A percentile compares a stretch with the other conserved stretches of the same genome.
phyloP scores from a whole-genome alignment of 495 filamentous ascomycete genomes.

The Aspergillus ostianus region DNA sequence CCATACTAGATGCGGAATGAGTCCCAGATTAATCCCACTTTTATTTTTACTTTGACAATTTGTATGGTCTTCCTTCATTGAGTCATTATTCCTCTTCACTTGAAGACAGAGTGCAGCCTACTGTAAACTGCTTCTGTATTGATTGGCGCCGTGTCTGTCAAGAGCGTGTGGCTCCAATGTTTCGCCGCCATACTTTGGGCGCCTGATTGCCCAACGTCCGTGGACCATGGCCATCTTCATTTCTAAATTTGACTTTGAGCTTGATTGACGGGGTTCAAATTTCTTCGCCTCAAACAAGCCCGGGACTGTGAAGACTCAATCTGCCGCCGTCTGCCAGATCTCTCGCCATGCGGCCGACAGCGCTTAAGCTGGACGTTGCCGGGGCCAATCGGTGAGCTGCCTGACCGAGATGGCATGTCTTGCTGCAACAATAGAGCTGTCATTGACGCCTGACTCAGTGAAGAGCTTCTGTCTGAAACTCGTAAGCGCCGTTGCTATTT shows the following conservation, averaged over 20 bases:
- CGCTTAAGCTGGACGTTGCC: background rate
- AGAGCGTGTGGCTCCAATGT: conserved; percentile 2
- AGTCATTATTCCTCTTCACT: background rate
- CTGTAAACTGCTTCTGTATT: conserved; percentile 12
- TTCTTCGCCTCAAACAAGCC: background rate
- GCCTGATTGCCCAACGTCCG: conserved; percentile 9
- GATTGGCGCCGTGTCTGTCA: conserved; percentile 15
- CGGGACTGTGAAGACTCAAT: background rate
- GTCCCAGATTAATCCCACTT: background rate
- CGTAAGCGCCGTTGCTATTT: conserved; percentile 25
- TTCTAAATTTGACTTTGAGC: background rate
- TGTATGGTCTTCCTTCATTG: background rate
- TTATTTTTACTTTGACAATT: background rate
- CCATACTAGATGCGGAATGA: background rate
- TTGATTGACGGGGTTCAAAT: background rate
- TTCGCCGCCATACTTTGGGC: background rate
- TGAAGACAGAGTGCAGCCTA: background rate
- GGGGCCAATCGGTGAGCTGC: conserved; percentile 5
- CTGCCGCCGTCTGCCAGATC: background rate
- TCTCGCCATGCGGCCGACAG: background rate
- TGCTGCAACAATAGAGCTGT: conserved; percentile 10
- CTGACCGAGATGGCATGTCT: conserved; percentile 1
- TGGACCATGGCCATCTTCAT: conserved; percentile 1
- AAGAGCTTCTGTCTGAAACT: background rate
- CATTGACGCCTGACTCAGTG: background rate